Conservation (phyloP, 805 yeast species). For the Yamadazyma scolyti region DNA sequence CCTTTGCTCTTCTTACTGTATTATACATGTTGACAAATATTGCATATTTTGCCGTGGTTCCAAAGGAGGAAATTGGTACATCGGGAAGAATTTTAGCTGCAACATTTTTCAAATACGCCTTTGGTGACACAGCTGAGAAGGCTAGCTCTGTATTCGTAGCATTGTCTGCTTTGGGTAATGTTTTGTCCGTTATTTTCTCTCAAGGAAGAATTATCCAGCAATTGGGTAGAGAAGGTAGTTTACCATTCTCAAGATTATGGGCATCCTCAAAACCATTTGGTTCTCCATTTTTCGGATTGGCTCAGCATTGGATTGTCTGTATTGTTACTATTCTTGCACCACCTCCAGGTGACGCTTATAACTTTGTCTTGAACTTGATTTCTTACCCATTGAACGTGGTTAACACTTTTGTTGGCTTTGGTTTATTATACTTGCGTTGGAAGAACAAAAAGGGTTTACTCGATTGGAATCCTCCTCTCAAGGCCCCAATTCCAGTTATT, state of each 20-base stretch:
- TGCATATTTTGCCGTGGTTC: slow-evolving; percentile 80
- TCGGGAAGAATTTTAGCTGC: slow-evolving; percentile 77
- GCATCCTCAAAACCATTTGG: slow-evolving; percentile 70
- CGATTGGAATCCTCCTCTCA: slow-evolving; percentile 70
- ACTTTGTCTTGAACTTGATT: slow-evolving; percentile 73
- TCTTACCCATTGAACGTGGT: slow-evolving; percentile 80
- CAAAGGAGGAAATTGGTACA: slow-evolving; percentile 52
- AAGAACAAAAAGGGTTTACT: slow-evolving; percentile 46
- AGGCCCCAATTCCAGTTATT: slow-evolving; percentile 60
- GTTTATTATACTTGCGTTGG: slow-evolving; percentile 56
- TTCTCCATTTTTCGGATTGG: slow-evolving; percentile 69
- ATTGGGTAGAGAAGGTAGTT: slow-evolving; percentile 75
- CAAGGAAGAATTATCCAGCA: slow-evolving; percentile 81
- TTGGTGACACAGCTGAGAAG: slow-evolving; percentile 63
- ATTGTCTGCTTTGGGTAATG: slow-evolving; percentile 77
- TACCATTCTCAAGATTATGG: slow-evolving; percentile 71
- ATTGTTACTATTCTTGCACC: slow-evolving; percentile 72
- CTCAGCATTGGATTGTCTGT: slow-evolving; percentile 76
- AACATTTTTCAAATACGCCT: slow-evolving; percentile 66
- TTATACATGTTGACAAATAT: slow-evolving; percentile 74
- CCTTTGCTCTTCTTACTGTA: slow-evolving; percentile 56
- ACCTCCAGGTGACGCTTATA: slow-evolving; percentile 86
- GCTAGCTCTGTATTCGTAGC: slow-evolving; percentile 82
- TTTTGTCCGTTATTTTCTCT: slow-evolving; percentile 72
- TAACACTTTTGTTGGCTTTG: slow-evolving; percentile 61